Percentiles rank a stretch among this genome's conserved stretches.
Conservation (phyloP, 1,284 basidiomycete species). For the Naganishia albida region DNA sequence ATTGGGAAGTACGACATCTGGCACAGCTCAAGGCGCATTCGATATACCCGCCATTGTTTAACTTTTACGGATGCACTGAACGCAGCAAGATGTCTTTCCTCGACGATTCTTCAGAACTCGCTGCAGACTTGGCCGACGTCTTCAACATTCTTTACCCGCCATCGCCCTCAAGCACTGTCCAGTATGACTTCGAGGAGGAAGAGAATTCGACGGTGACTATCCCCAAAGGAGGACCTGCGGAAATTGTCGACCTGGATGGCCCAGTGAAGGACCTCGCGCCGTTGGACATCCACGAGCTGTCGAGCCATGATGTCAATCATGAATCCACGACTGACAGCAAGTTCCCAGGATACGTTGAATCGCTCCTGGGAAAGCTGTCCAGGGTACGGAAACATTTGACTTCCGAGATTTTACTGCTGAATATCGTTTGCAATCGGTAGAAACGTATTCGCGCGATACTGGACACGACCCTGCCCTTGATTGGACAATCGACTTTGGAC, state of each 20-base stretch:
- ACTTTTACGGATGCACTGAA: too few species aligned
- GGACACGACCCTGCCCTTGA: slow-evolving; percentile 16
- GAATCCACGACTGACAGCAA: not conserved
- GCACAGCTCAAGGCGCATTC: too few species aligned
- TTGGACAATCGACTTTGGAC: not conserved
- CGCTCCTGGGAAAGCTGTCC: slow-evolving; percentile 7
- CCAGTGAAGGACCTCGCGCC: slow-evolving; percentile 9
- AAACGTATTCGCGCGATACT: slow-evolving; percentile 22
- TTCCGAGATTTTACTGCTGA: too few species aligned
- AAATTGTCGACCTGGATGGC: slow-evolving; percentile 3
- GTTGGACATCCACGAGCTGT: slow-evolving; percentile 7
- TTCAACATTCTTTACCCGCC: slow-evolving; percentile 24
- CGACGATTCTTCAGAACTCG: slow-evolving; percentile 17
- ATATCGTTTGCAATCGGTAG: not conserved
- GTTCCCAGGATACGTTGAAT: not conserved
- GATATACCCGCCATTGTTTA: too few species aligned
- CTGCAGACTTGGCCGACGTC: slow-evolving; percentile 13
- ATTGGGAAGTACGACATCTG: too few species aligned
- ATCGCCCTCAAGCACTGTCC: slow-evolving; percentile 1
- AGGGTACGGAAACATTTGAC: not conserved
- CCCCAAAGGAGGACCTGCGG: too few species aligned
- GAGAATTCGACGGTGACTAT: not conserved
- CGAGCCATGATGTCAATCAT: not conserved
- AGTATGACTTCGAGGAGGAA: slow-evolving; percentile 11
- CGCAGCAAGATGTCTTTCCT: slow-evolving; percentile 12